These are phyloP conservation scores for Pseudozyma sp. DNA, from an alignment of 1,284 basidiomycete species.

Conservation along the genomic window DNA sequence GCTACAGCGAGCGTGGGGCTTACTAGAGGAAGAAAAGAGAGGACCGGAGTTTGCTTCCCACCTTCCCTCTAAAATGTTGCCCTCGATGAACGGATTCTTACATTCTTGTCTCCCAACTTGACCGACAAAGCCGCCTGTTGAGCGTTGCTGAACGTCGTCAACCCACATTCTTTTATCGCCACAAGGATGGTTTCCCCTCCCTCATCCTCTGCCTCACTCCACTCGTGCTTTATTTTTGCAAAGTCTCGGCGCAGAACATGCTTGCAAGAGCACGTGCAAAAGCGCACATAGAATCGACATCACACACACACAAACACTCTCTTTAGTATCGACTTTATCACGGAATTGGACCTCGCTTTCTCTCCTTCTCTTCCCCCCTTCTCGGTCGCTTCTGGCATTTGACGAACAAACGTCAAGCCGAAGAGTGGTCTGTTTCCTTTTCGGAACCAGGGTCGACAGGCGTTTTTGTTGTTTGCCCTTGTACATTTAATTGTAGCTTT, in stretches of 20 bases:
- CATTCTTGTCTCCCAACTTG: conserved; percentile 14
- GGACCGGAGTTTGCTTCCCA: no score
- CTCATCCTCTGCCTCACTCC: background rate
- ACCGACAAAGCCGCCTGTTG: background rate
- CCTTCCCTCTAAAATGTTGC: no score
- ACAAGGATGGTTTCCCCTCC: background rate
- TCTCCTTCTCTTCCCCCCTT: background rate
- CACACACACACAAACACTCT: background rate
- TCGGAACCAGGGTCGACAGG: background rate
- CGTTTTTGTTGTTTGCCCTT: background rate
- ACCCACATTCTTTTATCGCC: conserved; percentile 13
- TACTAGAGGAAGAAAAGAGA: conserved; percentile 16
- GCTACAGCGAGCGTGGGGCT: conserved; percentile 51
- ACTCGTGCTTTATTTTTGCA: background rate
- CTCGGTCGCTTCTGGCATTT: no score
- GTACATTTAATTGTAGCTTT: conserved; percentile 6
- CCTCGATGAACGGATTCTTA: no score
- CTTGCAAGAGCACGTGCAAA: background rate
- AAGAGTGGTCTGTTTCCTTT: background rate
- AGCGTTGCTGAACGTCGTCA: conserved; percentile 1
- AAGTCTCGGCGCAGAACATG: background rate
- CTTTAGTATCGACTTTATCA: background rate
- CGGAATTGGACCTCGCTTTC: background rate
- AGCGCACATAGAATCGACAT: background rate
- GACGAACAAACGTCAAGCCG: no score